Base-by-base conservation (phyloP, 495 filamentous ascomycete genomes). In the Xylaria flabelliformis region DNA sequence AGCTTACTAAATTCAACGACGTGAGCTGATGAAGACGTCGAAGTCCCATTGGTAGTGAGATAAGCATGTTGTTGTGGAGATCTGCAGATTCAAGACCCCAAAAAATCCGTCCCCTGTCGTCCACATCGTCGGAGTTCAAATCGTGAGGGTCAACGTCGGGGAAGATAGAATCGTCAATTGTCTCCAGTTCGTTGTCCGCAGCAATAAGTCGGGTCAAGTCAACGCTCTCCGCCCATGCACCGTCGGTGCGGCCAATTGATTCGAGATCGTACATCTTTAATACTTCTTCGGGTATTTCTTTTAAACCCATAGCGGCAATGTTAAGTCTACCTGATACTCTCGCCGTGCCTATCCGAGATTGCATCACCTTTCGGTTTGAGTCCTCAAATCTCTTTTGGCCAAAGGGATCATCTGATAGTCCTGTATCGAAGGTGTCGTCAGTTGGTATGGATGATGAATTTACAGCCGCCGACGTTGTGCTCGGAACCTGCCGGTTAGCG, bases 221-320 rank as follows among this genome's bases (percentile, higher is more conserved):
- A 17, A 99, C 94, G 67, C 91, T 91, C 81, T 98, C 95, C 39
- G 94, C 95, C 96, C 96, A 99, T 55, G 91, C 87, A 24, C 88
- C 84, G 41, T 84, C 88, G 44, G 83, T 70, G n/a, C 82, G 74
- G 61, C 85, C 85, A 34, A 85, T 77, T 2, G 84, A 83, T 48
- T 91, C 88, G 7, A 92, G 83, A 70, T 91, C 91, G 77, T 98
- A 99, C 96, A 99, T 98, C 24, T 89, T 89, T 83, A 97, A 81
- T 3, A 98, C 93, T 74, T 95, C 94, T 0, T 86, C 80, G 2
- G 96, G 97, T 12, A 99, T 91, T 69, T 92, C 87, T 67, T 86
- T 90, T 55, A 99, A 81, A 13, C 90, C 90, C 87, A 98, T 88
- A 1, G 92, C 94, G 8, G 95, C 90, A 76, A 99, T 94, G 73